phyloP scores from a whole-genome alignment of 2,329 filamentous ascomycete species.

The Dactylellina leptospora region DNA sequence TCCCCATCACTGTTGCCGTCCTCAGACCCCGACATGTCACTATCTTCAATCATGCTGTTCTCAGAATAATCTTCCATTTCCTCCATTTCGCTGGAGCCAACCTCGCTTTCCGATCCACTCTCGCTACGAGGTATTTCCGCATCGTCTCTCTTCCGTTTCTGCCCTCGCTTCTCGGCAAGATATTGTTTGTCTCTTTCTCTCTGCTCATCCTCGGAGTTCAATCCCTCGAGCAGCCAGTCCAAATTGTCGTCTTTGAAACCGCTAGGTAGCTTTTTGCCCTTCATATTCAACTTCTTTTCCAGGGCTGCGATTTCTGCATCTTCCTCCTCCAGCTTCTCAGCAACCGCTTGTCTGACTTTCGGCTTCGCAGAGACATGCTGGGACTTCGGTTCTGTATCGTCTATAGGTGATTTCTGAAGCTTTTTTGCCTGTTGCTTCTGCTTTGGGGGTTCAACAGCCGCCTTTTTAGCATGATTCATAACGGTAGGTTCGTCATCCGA shows the following conservation, averaged over 20 bases:
- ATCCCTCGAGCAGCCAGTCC: slow-evolving; percentile 76
- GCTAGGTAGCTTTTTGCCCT: slow-evolving; percentile 76
- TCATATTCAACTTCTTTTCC: slow-evolving; percentile 86
- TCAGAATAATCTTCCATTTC: slow-evolving; percentile 36
- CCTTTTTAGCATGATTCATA: not conserved
- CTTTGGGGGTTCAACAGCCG: slow-evolving; percentile 55
- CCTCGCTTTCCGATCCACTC: slow-evolving; percentile 56
- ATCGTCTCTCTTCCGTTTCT: slow-evolving; percentile 61
- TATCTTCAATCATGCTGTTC: slow-evolving; percentile 44
- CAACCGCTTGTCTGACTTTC: slow-evolving; percentile 60
- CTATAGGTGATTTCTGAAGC: slow-evolving; percentile 27
- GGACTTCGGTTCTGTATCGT: slow-evolving; percentile 3
- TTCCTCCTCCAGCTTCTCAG: slow-evolving; percentile 76
- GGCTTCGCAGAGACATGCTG: slow-evolving; percentile 43
- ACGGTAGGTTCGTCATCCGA: slow-evolving; percentile 29
- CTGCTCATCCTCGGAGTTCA: slow-evolving; percentile 68
- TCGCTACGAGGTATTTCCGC: slow-evolving; percentile 12
- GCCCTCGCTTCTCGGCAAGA: slow-evolving; percentile 61
- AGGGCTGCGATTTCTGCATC: slow-evolving; percentile 87
- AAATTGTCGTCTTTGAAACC: slow-evolving; percentile 83
- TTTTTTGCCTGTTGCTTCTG: slow-evolving; percentile 47
- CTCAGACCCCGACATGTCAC: slow-evolving; percentile 13
- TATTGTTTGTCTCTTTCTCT: slow-evolving; percentile 66
- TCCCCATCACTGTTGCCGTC: slow-evolving; percentile 4
- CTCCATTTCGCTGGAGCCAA: slow-evolving; percentile 56